Evolutionary conservation across 352 stramenopile genomes (phyloP), one percentile per base, ranked within the genome.

Genomic region (Globisporangium rhizosaccharum): DNA sequence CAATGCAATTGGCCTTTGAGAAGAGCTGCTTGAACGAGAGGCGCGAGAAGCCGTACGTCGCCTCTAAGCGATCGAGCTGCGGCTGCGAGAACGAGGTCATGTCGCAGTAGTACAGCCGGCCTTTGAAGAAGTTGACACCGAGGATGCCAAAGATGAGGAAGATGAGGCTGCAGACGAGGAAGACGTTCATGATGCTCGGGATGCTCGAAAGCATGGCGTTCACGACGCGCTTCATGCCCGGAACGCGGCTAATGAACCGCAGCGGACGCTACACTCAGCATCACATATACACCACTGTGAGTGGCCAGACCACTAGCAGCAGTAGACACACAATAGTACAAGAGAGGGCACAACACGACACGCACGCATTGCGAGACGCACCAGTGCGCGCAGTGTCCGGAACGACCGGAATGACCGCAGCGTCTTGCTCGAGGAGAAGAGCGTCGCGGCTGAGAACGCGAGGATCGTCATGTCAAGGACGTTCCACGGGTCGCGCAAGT

Each of bases 81-180:
- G 64, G 59, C 5, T 48, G 49, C 6, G 68, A 71, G 62, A 82
- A 71, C 17, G 61, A 62, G 17, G 54, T 68, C 70, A 81, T 75
- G 50, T 77, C 62, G 67, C 88, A 97, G 30, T 79, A 73, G 60
- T 80, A 76, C 62, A 96, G 66, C 28, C 73, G 68, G n/a, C 87
- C 91, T 61, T 96, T 96, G 63, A 97, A 90, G 46, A 96, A 82
- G 30, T 84, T 76, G 18, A 75, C 67, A 17, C 67, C 68, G 15
- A 81, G 65, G 59, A 85, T 90, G 1, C 93, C 87, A 57, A 90
- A 91, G 56, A 97, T 84, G 42, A 96, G 88, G 54, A 85, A 82
- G 61, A 97, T 96, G 33, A 97, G 81, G 18, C 88, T 88, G 56
- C 85, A 94, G 1, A 97, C 75, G 45, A 94, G 62, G 15, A 82